These are phyloP conservation scores for Casuarina equisetifolia DNA, from an alignment of 306 rosid genomes.

Conservation along the genomic window DNA sequence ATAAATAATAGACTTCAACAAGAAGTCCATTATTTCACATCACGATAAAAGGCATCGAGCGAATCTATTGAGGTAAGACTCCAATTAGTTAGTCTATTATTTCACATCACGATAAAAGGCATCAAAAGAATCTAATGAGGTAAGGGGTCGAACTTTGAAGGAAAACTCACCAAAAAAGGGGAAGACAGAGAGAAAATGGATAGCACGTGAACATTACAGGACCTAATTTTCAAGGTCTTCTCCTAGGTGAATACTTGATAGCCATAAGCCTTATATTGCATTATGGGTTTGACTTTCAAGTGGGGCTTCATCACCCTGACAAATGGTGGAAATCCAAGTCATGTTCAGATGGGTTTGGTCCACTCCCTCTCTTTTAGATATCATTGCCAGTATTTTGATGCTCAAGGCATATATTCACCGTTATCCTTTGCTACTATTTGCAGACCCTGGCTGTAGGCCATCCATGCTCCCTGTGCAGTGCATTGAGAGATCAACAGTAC, in stretches of 20 bases:
- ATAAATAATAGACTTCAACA: no score
- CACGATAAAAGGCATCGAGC: not conserved
- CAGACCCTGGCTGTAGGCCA: slow-evolving; percentile 22
- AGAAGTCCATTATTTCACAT: not conserved
- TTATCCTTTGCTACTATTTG: slow-evolving; percentile 9
- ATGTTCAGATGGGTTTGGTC: slow-evolving; percentile 37
- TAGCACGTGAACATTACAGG: not conserved
- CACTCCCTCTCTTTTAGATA: slow-evolving; percentile 28
- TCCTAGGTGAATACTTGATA: slow-evolving; percentile 2
- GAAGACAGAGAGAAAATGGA: slow-evolving; percentile 17
- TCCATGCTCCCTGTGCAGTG: not conserved
- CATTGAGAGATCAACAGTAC: not conserved
- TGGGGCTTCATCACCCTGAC: slow-evolving; percentile 36
- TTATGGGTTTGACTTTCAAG: slow-evolving; percentile 30
- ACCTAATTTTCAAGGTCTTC: not conserved
- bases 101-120: not conserved
- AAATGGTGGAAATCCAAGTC: slow-evolving; percentile 61
- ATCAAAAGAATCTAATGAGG: not conserved
- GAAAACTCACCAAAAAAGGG: not conserved
- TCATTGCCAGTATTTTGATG: slow-evolving; percentile 30
- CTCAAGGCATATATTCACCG: slow-evolving; percentile 24
- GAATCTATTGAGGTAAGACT: not conserved
- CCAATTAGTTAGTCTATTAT: not conserved
- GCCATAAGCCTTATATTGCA: slow-evolving; percentile 12
- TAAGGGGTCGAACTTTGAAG: not conserved